Conservation (phyloP, 2,329 filamentous ascomycete genomes). For the Fusarium liriodendri region DNA sequence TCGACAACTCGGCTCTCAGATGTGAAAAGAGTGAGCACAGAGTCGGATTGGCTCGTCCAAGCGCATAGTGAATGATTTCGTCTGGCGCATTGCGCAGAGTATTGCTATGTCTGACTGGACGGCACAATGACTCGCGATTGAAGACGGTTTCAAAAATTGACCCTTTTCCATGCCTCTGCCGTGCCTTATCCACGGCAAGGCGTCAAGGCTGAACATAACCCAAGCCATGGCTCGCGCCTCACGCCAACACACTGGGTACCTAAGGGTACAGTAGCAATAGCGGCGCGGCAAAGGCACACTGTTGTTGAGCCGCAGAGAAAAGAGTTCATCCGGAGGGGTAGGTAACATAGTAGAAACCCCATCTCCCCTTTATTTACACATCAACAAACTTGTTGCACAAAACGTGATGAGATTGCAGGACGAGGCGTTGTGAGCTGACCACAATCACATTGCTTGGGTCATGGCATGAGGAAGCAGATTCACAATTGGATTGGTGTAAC, state of each 20-base stretch:
- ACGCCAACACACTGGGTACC: not conserved
- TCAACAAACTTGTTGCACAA: slow-evolving; percentile 14
- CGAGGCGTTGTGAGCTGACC: not conserved
- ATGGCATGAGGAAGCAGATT: slow-evolving; percentile 15
- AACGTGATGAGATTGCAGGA: slow-evolving; percentile 21
- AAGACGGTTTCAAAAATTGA: not conserved
- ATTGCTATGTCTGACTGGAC: not conserved
- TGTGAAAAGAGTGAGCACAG: slow-evolving; percentile 7
- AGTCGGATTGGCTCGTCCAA: not conserved
- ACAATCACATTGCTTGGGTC: not conserved
- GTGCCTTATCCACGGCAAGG: not conserved
- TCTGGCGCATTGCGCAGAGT: not conserved
- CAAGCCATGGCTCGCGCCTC: not conserved
- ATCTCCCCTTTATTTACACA: slow-evolving; percentile 4
- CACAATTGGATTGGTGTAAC: not conserved
- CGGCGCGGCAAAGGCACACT: not conserved
- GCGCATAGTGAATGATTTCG: not conserved
- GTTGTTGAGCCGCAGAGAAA: not conserved
- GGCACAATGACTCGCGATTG: not conserved
- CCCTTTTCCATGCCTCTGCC: not conserved
- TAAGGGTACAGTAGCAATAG: not conserved
- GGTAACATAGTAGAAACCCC: not conserved
- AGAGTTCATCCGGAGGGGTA: not conserved
- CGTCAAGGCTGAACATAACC: not conserved
- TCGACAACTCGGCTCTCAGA: slow-evolving; percentile 7